Evolutionary conservation across 73 alveolate genomes (phyloP).

Genomic region (Paramecium pentaurelia): DNA sequence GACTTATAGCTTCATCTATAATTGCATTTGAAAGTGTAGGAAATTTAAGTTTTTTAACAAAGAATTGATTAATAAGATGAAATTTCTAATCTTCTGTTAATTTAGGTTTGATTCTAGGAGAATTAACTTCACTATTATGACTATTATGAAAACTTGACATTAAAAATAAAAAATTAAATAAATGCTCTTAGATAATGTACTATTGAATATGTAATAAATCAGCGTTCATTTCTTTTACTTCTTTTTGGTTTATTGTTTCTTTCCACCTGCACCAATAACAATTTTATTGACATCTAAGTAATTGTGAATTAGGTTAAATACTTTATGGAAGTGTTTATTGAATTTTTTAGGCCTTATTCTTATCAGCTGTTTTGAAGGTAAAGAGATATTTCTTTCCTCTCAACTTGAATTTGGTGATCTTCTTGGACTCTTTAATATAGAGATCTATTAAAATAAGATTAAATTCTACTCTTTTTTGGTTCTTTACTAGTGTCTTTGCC

Average conservation of each 20-base stretch:
- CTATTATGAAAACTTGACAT: not conserved
- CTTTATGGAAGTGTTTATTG: constrained; percentile 56
- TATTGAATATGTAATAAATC: not conserved
- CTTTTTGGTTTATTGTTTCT: constrained; percentile 28
- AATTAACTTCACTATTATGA: not conserved
- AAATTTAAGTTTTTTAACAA: constrained; percentile 23
- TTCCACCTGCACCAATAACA: constrained; percentile 20
- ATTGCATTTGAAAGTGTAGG: not conserved
- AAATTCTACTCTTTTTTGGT: constrained; percentile 28
- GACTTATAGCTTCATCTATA: constrained; percentile 55
- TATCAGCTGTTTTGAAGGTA: constrained; percentile 63
- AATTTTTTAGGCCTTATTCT: constrained; percentile 52
- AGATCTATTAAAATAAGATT: not conserved
- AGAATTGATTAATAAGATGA: not conserved
- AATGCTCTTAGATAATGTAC: constrained; percentile 21
- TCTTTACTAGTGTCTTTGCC: constrained; percentile 20
- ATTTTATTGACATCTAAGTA: constrained; percentile 30
- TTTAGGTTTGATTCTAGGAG: not conserved
- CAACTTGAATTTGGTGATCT: constrained; percentile 61
- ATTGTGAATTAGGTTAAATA: not conserved
- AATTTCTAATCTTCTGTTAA: constrained; percentile 2
- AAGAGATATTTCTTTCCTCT: constrained; percentile 57
- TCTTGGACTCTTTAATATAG: constrained; percentile 46
- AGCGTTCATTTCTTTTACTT: constrained; percentile 37
- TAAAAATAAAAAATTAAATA: not conserved